Evolutionary conservation across 257 asterid genomes (phyloP).

Genomic region (Anisodus tanguticus): DNA sequence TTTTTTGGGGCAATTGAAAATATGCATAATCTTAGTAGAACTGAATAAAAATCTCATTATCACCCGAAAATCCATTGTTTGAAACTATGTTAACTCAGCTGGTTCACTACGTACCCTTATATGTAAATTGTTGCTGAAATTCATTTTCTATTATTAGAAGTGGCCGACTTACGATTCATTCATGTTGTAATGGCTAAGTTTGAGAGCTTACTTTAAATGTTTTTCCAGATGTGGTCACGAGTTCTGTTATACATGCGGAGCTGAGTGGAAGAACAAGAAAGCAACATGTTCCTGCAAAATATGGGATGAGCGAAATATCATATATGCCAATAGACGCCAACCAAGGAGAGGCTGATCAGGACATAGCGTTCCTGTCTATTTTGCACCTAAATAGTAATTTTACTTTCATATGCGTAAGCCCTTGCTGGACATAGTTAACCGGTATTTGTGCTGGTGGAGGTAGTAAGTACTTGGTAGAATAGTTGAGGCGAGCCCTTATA

Average conservation of each 20-base stretch:
- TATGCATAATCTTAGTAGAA: no score
- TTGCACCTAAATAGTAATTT: neutral
- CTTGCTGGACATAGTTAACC: neutral
- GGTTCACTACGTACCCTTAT: neutral
- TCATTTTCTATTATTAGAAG: neutral
- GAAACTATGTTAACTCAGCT: neutral
- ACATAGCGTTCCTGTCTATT: neutral
- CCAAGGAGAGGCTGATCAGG: neutral
- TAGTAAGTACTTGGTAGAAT: neutral
- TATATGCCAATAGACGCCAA: neutral
- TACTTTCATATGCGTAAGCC: neutral
- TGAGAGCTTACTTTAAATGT: neutral
- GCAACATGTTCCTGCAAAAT: constrained; percentile 69
- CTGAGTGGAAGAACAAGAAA: constrained; percentile 68
- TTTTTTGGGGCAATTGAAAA: no score
- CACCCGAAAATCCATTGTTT: neutral
- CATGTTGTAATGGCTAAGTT: neutral
- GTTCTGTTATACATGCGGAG: constrained; percentile 81
- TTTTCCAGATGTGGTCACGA: constrained; percentile 73
- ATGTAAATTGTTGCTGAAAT: neutral
- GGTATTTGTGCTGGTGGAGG: neutral
- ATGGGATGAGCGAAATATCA: constrained; percentile 63
- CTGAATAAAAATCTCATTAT: neutral
- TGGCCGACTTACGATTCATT: neutral
- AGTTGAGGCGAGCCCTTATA: neutral